Base-by-base conservation (phyloP, 108 stramenopile species). In the Pinguiococcus pyrenoidosus region DNA sequence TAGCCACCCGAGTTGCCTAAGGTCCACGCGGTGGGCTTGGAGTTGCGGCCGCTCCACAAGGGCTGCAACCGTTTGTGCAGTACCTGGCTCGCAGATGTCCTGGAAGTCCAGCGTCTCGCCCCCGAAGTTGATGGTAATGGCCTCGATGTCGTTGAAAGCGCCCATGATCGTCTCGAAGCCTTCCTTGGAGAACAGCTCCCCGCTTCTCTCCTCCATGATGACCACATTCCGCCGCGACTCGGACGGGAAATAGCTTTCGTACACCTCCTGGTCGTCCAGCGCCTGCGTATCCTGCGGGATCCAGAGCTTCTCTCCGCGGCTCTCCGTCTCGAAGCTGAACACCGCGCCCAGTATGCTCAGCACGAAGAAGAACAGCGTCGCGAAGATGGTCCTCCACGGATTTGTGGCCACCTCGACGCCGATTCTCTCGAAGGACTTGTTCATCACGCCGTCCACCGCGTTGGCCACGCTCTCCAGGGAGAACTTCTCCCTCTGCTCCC, bases 251-350 rank as follows among this genome's bases (percentile, higher is more conserved):
- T 20, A 44, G 16, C 51, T 44, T 52, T 54, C 43, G 32, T 59
- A 59, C 35, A 20, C 39, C 10, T 25, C 56, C 56, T 57, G 52
- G 32, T 59, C 57, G 0, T 59, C 57, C 17, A 36, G 48, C 1
- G 57, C 45, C 22, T 54, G 53, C 10, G 57, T 56, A 12, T 25
- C 54, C 22, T 40, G 14, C 8, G 57, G 57, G 18, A 59, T 8
- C 57, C 57, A 59, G 9, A 59, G 44, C 49, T 59, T 59, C 6
- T 59, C 57, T 44, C 54, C 54, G 17, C 57, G 23, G 2, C 47
- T 44, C 27, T 59, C 57, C 22, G 20, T 14, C 29, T 50, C 57
- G 7, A 59, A 44, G n/a, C 23, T 0, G 16, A 25, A 9, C 2
- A 55, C n/a, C 8, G n/a, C n/a, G n/a, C 54, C 54, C 0, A 33